Base-by-base conservation (phyloP, 2,329 filamentous ascomycete genomes). In the Diaporthe helianthi region DNA sequence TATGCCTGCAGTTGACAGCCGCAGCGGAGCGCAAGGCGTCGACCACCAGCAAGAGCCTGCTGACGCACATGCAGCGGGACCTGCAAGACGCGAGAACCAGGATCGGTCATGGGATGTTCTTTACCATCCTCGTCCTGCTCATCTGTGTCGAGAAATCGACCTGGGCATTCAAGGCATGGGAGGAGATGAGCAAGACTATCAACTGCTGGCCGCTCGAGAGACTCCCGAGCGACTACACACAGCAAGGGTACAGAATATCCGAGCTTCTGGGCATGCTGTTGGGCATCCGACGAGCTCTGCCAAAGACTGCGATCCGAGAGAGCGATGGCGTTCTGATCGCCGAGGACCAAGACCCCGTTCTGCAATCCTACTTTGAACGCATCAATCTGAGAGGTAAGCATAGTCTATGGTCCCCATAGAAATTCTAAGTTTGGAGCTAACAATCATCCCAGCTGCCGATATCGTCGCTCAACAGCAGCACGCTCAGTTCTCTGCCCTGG, bases 161-260 rank as follows among this genome's bases (percentile, higher is more conserved):
- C 0, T 91, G 89, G 89, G 86, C 87, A 0, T 90, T 90, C 79
- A 89, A 90, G 72, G 88, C 87, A 2, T 91, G 88, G 88, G 88
- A 90, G 73, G 86, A 90, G 75, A 84, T 87, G 67, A 85, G 86
- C 61, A 58, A 58, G 52, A 58, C 36, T 26, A 69, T 41, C 61
- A 61, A 53, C 83, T 90, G 84, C 52, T 91, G 89, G 89, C 89
- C 89, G 4, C 80, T 91, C 3, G 86, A 88, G 74, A 83, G 83
- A 69, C 84, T 85, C 9, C 89, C 89, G 0, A 79, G 81, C 61
- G 81, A 82, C 63, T 91, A 87, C 74, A 86, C 86, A 0, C 83
- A 85, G 67, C 88, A 90, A 72, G 88, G 88, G 19, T 84, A 86
- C 54, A 84, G 85, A 41, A 81, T 91, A 8, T 87, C 87, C 6